Base-by-base conservation (phyloP, 345 rosid species). In the Arabidopsis suecica region DNA sequence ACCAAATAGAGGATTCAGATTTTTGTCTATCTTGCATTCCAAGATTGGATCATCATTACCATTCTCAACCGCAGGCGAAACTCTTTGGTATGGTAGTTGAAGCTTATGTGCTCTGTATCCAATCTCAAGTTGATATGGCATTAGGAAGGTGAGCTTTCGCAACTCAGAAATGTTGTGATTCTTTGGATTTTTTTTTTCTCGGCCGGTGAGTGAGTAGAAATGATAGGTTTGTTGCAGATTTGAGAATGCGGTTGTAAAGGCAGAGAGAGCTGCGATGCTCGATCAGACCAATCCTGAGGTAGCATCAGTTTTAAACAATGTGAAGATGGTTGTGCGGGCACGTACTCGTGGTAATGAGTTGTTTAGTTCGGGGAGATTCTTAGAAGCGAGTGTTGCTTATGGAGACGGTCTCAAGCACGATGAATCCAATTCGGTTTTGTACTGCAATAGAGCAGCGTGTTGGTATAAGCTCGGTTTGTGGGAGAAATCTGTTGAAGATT, bases 391-490 rank as follows among this genome's bases (percentile, higher is more conserved):
- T 84, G 78, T 79, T 7, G 98, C 98, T 61, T 95, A 93, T 62
- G 98, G 94, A 61, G 99, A 95, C 69, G 98, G 99, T 78, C 97
- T 95, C 25, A 88, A 66, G 41, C 69, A 80, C 59, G 88, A 95
- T 73, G 83, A 63, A 44, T 83, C 72, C 70, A 95, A 85, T 83
- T 83, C 96, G 12, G 90, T 93, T 83, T 86, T 95, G n/a, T 92
- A 87, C 51, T 95, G 98, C 80, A 95, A 95, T 68, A 85, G 98
- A 87, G 98, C 99, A 23, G 91, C 91, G 28, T 95, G 99, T 80
- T 95, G 99, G 99, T 89, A 85, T 71, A 95, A 95, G 77, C 96
- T 91, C 3, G 96, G 96, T 69, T 55, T 75, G 48, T 95, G 94
- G 98, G 96, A 89, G 69, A 85, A 85, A 72, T 93, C 98, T 70